A percentile compares a stretch with the other conserved stretches of the same genome.
Evolutionary conservation across 306 rosid genomes (phyloP).

Genomic region (Fragaria iinumae): DNA sequence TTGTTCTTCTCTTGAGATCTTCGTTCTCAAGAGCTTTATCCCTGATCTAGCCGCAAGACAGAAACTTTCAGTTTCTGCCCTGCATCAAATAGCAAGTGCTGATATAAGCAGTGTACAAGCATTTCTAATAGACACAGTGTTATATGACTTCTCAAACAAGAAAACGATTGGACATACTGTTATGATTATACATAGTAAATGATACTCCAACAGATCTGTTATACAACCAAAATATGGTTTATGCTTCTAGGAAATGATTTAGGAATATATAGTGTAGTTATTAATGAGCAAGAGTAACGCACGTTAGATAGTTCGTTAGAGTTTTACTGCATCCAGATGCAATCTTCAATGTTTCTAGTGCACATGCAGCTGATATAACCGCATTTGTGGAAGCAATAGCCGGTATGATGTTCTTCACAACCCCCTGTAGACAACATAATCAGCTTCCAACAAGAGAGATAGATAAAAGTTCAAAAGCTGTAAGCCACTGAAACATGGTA

Average conservation of each 20-base stretch:
- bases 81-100: background rate
- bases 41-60: too few species aligned
- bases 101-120: background rate
- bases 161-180: background rate
- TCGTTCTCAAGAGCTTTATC: too few species aligned
- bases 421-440: constrained; percentile 63
- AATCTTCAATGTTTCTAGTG: constrained; percentile 87
- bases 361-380: constrained; percentile 93
- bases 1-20: too few species aligned
- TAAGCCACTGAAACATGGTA: constrained; percentile 6
- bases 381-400: constrained; percentile 99
- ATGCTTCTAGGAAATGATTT: constrained; percentile 9
- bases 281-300: constrained; percentile 19
- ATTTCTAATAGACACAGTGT: background rate
- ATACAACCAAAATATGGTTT: background rate
- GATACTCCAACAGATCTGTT: background rate
- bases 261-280: background rate
- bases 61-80: too few species aligned
- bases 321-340: constrained; percentile 95
- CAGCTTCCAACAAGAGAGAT: constrained; percentile 13
- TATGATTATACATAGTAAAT: background rate
- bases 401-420: constrained; percentile 94
- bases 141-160: background rate
- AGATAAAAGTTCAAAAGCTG: constrained; percentile 19
- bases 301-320: constrained; percentile 85